These are phyloP conservation scores for Paraphaeosphaeria minitans DNA, from an alignment of 2,329 filamentous ascomycete species.

Conservation along the genomic window DNA sequence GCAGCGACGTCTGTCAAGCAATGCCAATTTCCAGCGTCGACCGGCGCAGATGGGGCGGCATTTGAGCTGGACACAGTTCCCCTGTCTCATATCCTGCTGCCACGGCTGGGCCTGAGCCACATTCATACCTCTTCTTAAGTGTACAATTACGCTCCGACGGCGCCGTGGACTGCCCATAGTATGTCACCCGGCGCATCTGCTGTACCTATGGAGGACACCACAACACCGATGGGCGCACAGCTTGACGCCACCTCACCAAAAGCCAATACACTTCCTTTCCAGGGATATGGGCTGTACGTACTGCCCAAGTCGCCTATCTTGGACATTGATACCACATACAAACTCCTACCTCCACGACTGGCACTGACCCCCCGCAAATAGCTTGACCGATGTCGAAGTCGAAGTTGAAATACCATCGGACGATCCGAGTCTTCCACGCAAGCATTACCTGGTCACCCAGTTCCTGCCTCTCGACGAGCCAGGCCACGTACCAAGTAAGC, in stretches of 20 bases:
- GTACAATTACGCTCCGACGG: not conserved
- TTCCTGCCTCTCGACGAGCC: conserved; percentile 1
- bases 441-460: not conserved
- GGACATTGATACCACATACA: too few relatives aligned
- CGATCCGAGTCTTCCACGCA: not conserved
- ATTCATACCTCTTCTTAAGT: not conserved
- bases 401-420: not conserved
- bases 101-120: not conserved
- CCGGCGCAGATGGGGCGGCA: not conserved
- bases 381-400: not conserved
- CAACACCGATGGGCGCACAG: not conserved
- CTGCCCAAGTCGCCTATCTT: too few relatives aligned
- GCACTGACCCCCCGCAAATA: too few relatives aligned
- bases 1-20: too few relatives aligned
- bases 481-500: not conserved
- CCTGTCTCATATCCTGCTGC: not conserved
- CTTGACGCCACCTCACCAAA: not conserved
- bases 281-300: not conserved
- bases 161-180: not conserved
- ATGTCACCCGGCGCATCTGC: not conserved
- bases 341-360: too few relatives aligned
- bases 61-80: not conserved
- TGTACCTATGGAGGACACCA: not conserved
- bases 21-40: not conserved
- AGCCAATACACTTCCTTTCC: not conserved